These are phyloP conservation scores for Scopulariopsis brevicaulis DNA, from an alignment of 2,329 filamentous ascomycete species.

Conservation along the genomic window DNA sequence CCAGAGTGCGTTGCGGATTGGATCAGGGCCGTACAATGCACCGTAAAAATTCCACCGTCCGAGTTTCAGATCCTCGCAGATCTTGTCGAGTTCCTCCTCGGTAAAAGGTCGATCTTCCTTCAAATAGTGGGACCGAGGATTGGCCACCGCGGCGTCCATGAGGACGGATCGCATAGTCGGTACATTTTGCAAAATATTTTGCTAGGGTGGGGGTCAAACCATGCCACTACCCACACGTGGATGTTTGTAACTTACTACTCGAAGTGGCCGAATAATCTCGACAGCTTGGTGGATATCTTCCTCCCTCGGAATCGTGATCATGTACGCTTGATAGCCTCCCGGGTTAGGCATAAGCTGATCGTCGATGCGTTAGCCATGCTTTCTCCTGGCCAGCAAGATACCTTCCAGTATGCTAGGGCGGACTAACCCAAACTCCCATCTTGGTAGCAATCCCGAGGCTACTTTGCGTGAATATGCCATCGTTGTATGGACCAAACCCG, in stretches of 20 bases:
- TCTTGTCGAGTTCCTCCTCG: background rate
- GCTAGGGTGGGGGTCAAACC: background rate
- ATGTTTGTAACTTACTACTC: background rate
- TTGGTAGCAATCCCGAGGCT: conserved; percentile 30
- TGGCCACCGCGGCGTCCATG: background rate
- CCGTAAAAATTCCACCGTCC: background rate
- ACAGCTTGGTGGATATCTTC: conserved; percentile 21
- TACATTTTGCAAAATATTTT: background rate
- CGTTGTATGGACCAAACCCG: conserved; percentile 24
- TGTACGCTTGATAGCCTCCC: conserved; percentile 22
- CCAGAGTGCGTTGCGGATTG: background rate
- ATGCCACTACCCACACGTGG: background rate
- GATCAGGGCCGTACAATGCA: background rate
- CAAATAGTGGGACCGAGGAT: background rate
- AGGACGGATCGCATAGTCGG: background rate
- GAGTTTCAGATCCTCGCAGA: background rate
- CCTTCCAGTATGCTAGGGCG: background rate
- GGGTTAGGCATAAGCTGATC: conserved; percentile 20
- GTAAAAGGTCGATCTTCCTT: background rate
- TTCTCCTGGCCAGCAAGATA: background rate
- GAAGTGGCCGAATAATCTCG: conserved; percentile 19
- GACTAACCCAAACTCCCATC: conserved; percentile 29
- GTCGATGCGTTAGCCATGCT: background rate
- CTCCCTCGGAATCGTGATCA: conserved; percentile 24
- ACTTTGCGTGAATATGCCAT: conserved; percentile 38